Conservation (phyloP, 805 yeast genomes). For the Cephaloascus albidus region DNA sequence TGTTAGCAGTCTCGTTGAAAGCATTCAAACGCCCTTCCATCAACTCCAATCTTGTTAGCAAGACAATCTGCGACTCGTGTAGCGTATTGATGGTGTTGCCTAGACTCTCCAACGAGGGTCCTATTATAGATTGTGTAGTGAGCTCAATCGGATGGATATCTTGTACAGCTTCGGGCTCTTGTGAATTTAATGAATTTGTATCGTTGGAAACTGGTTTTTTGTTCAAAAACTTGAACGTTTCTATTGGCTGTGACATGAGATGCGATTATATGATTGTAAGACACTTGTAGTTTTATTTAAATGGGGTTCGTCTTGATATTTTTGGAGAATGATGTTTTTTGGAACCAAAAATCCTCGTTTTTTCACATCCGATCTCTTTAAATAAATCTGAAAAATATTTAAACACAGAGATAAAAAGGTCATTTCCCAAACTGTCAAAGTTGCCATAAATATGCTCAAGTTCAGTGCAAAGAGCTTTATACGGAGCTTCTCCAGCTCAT, state of each 20-base stretch:
- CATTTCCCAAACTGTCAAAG: too few species aligned
- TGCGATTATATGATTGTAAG: too few species aligned
- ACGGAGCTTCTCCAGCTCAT: neutral
- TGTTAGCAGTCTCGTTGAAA: slow-evolving; percentile 12
- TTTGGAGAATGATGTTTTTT: too few species aligned
- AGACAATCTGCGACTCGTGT: slow-evolving; percentile 47
- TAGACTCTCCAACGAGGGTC: slow-evolving; percentile 42
- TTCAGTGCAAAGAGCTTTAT: neutral
- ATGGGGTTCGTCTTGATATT: too few species aligned
- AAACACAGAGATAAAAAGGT: too few species aligned
- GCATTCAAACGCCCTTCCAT: slow-evolving; percentile 23
- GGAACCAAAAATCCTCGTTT: too few species aligned
- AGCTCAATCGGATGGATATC: slow-evolving; percentile 52
- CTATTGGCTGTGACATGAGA: neutral
- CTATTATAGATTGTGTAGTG: slow-evolving; percentile 45
- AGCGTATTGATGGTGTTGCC: slow-evolving; percentile 41
- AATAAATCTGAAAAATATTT: too few species aligned
- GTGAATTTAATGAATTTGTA: neutral
- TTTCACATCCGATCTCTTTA: too few species aligned
- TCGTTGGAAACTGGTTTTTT: neutral
- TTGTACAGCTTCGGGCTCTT: neutral
- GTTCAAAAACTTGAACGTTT: neutral
- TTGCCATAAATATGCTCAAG: too few species aligned
- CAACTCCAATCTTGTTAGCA: slow-evolving; percentile 36
- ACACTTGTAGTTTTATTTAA: too few species aligned